Percentiles rank a stretch among this genome's conserved stretches.
Evolutionary conservation across 345 rosid genomes (phyloP).

Genomic region (Arabis alpina): DNA sequence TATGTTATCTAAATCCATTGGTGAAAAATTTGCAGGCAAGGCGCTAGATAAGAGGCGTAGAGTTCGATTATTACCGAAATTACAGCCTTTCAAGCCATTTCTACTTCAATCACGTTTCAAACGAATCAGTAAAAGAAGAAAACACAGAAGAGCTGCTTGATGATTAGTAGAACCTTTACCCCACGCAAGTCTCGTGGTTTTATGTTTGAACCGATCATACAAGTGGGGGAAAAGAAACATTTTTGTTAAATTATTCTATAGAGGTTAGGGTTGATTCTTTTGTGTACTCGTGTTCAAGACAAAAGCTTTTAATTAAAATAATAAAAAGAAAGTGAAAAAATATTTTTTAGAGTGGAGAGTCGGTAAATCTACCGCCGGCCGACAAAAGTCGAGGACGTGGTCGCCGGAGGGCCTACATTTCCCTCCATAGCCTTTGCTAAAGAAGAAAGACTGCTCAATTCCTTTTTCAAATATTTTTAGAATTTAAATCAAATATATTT

Average conservation of each 20-base stretch:
- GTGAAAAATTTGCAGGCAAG: slow-evolving; percentile 48
- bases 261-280: slow-evolving; percentile 24
- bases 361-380: slow-evolving; percentile 70
- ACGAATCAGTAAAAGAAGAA: slow-evolving; percentile 41
- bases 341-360: slow-evolving; percentile 38
- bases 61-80: slow-evolving; percentile 28
- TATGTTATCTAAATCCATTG: background rate
- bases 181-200: slow-evolving; percentile 27
- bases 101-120: slow-evolving; percentile 53
- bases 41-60: slow-evolving; percentile 39
- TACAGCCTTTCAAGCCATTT: slow-evolving; percentile 50
- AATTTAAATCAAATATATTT: background rate
- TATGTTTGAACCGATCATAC: background rate
- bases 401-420: slow-evolving; percentile 40
- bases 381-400: slow-evolving; percentile 45
- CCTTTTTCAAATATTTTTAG: background rate
- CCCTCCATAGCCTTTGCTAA: slow-evolving; percentile 45
- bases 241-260: slow-evolving; percentile 2
- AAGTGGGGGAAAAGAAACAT: slow-evolving; percentile 10
- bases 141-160: slow-evolving; percentile 28
- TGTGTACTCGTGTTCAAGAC: slow-evolving; percentile 16
- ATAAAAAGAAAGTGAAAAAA: background rate
- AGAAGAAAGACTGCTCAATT: slow-evolving; percentile 33
- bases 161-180: slow-evolving; percentile 14
- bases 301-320: slow-evolving; percentile 15